Evolutionary conservation across 2,329 filamentous ascomycete species (phyloP).

Genomic region (Zasmidium citrigriseum): DNA sequence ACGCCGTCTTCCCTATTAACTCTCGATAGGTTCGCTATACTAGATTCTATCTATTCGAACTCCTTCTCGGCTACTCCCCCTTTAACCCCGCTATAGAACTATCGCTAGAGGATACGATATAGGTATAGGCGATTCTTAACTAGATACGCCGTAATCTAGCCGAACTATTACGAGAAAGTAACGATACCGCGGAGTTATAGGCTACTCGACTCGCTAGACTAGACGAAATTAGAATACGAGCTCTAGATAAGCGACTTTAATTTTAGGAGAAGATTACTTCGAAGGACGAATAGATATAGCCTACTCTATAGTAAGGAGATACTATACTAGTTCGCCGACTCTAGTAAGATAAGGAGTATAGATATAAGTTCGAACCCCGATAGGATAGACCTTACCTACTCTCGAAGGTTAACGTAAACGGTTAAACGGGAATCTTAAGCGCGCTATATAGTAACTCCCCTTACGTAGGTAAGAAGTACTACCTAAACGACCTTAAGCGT

Average conservation of each 20-base stretch:
- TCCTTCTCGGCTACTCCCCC: not conserved
- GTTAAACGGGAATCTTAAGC: no score
- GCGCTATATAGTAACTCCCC: no score
- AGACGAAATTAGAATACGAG: not conserved
- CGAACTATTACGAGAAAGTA: not conserved
- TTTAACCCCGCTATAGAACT: not conserved
- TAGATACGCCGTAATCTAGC: not conserved
- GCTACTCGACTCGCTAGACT: not conserved
- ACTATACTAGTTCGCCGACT: not conserved
- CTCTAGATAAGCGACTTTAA: not conserved
- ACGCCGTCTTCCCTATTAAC: not conserved
- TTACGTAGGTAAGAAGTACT: no score
- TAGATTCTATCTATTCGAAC: not conserved
- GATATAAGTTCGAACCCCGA: not conserved
- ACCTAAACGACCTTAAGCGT: no score
- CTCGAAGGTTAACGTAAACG: no score
- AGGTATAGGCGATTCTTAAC: not conserved
- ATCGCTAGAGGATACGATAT: not conserved
- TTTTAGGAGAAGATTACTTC: not conserved
- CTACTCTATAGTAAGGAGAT: not conserved
- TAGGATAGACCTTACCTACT: constrained; percentile 42
- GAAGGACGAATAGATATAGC: not conserved
- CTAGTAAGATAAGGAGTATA: not conserved
- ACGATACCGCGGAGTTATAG: not conserved
- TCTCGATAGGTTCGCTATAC: not conserved